Base-by-base conservation (phyloP, 2,329 filamentous ascomycete genomes). In the Xylariaceae sp. region DNA sequence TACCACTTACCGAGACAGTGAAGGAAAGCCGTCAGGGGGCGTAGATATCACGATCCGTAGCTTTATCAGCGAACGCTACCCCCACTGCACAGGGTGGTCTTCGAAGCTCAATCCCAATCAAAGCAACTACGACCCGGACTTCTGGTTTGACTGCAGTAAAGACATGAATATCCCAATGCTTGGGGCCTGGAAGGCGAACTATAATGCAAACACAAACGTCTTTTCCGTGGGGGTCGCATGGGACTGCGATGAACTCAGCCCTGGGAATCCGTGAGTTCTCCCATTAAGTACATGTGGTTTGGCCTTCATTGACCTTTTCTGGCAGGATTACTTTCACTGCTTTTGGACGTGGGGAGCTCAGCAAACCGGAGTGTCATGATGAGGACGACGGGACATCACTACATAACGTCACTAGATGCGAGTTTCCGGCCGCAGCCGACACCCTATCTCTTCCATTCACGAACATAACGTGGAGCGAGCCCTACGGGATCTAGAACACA, bases 361-460 rank as follows among this genome's bases (percentile, higher is more conserved):
- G 52, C 12, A 54, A 43, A 43, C 28, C 44, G 3, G 43, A 54
- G 21, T 54, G 52, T 19, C 24, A 16, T 3, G 43, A 53, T 5
- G 51, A 47, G 5, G 39, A 33, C n/a, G 41, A 53, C 7, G 41
- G 51, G 7, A 53, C 43, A n/a, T n/a, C n/a, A n/a, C n/a, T n/a
- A n/a, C n/a, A n/a, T n/a, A n/a, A n/a, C n/a, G n/a, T n/a, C 17
- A 53, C 41, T 23, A 29, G 51, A 11, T 53, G 41, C 19, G 19
- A 46, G 9, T 53, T 53, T 17, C 50, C 50, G 4, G 31, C 41
- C 14, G 0, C 40, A 2, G n/a, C 11, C 34, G 33, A 53, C 29
- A 46, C n/a, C n/a, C n/a, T 53, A 40, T 33, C 50, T 14, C 17
- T 53, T 23, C 41, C 24, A 19, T 53, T 46, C 19, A 47, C 50